phyloP scores from a whole-genome alignment of 139 green algal species.

The Coelastrella sp. region DNA sequence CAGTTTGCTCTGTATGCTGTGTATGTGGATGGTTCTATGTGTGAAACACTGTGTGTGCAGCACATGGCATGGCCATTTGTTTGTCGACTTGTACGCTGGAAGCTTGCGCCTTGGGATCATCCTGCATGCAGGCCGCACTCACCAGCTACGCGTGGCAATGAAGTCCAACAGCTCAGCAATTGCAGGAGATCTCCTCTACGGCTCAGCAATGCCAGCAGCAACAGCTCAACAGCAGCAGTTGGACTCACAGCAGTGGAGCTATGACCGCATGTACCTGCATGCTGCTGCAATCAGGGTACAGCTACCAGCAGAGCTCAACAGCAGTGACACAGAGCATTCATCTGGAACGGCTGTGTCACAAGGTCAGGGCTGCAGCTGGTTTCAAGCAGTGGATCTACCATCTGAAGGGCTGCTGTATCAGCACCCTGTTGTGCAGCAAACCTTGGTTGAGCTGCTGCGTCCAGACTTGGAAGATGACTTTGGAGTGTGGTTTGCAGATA shows the following conservation, averaged over 20 bases:
- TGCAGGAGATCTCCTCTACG: neutral
- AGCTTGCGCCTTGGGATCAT: no score
- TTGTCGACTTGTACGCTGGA: no score
- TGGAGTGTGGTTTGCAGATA: neutral
- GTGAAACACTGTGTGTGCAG: no score
- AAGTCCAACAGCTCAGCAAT: slow-evolving; percentile 2
- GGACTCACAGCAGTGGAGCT: no score
- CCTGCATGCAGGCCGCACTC: neutral
- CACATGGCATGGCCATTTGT: no score
- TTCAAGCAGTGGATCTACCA: slow-evolving; percentile 16
- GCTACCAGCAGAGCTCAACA: neutral
- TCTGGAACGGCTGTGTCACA: neutral
- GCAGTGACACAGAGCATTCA: slow-evolving; percentile 5
- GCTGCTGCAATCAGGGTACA: slow-evolving; percentile 23
- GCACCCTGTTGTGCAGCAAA: neutral
- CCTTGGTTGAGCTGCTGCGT: neutral
- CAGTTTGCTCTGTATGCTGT: neutral
- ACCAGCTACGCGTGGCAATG: slow-evolving; percentile 22
- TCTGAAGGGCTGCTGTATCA: neutral
- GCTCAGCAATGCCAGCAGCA: neutral
- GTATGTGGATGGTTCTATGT: no score
- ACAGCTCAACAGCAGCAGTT: neutral
- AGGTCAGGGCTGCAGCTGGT: neutral
- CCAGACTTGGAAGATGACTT: neutral
- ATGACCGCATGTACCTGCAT: slow-evolving; percentile 37